These are phyloP conservation scores for Maudiozyma saulgeensis DNA, from an alignment of 805 yeast genomes.

Conservation along the genomic window DNA sequence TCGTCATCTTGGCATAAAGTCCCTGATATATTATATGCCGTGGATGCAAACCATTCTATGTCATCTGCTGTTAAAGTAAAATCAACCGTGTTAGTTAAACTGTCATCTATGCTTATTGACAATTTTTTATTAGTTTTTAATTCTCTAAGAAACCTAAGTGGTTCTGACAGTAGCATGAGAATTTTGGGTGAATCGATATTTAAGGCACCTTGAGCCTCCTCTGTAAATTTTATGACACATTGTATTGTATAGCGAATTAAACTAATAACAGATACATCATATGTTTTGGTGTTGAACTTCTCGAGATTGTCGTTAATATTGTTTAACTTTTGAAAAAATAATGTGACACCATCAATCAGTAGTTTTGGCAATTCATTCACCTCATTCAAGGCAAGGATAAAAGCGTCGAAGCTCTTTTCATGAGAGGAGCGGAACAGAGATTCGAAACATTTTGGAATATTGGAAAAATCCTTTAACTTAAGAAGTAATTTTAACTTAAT, in stretches of 20 bases:
- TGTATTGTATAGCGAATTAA: constrained; percentile 28
- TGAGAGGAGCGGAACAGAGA: constrained; percentile 29
- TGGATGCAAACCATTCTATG: constrained; percentile 34
- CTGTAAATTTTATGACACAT: constrained; percentile 22
- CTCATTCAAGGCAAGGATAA: constrained; percentile 29
- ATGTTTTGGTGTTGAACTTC: background rate
- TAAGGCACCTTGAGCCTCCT: constrained; percentile 4
- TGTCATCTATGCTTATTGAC: background rate
- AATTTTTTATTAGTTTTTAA: constrained; percentile 6
- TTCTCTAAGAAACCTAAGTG: constrained; percentile 8
- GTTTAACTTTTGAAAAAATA: constrained; percentile 21
- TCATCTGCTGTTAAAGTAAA: constrained; percentile 26
- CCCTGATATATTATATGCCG: constrained; percentile 27
- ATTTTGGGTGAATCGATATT: constrained; percentile 1
- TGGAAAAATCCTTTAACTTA: background rate
- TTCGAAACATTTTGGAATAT: constrained; percentile 18
- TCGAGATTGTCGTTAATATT: background rate
- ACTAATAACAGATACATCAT: constrained; percentile 18
- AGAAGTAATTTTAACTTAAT: constrained; percentile 23
- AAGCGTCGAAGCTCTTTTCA: constrained; percentile 25
- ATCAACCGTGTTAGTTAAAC: background rate
- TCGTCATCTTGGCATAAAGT: constrained; percentile 15
- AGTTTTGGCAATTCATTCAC: constrained; percentile 19
- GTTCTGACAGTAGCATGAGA: constrained; percentile 7
- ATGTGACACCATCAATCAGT: constrained; percentile 20